A percentile compares a stretch with the other conserved stretches of the same genome.
phyloP scores from a whole-genome alignment of 2,329 filamentous ascomycete genomes.

The Fulvia fulva region DNA sequence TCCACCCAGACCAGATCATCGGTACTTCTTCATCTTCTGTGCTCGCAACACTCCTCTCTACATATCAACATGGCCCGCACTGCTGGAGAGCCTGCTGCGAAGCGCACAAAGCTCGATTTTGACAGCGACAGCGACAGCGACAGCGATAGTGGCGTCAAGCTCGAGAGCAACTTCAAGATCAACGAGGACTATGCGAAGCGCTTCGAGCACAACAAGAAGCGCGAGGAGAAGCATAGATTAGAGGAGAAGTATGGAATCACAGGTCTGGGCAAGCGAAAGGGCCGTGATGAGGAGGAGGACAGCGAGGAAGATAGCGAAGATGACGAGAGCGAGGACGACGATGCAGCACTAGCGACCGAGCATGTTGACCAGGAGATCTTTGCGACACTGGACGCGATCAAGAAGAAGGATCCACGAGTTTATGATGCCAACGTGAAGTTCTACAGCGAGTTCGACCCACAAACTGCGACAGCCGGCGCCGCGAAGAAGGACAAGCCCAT shows the following conservation, averaged over 20 bases:
- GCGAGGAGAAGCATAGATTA: conserved; percentile 76
- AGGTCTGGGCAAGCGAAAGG: conserved; percentile 21
- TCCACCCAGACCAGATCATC: background rate
- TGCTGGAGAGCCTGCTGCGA: conserved; percentile 21
- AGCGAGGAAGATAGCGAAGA: conserved; percentile 58
- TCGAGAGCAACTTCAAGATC: conserved; percentile 61
- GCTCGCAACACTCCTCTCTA: background rate
- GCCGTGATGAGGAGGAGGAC: conserved; percentile 50
- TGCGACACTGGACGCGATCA: conserved; percentile 81
- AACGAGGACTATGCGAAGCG: conserved; percentile 85
- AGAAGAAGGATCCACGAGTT: conserved; percentile 83
- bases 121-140: conserved; percentile 18
- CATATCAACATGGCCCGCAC: conserved; percentile 4
- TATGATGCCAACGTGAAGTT: conserved; percentile 80
- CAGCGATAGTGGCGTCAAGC: conserved; percentile 23
- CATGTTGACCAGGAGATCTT: conserved; percentile 82
- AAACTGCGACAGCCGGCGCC: conserved; percentile 33
- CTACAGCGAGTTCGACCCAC: conserved; percentile 63
- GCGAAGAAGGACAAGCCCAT: conserved; percentile 72
- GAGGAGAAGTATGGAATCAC: conserved; percentile 76
- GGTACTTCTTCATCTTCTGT: background rate
- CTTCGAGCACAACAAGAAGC: conserved; percentile 97
- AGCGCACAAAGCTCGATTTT: conserved; percentile 33
- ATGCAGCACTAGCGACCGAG: conserved; percentile 79
- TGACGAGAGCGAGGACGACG: conserved; percentile 80